These are phyloP conservation scores for Helotiales sp. DNA, from an alignment of 2,329 filamentous ascomycete species.

Conservation along the genomic window DNA sequence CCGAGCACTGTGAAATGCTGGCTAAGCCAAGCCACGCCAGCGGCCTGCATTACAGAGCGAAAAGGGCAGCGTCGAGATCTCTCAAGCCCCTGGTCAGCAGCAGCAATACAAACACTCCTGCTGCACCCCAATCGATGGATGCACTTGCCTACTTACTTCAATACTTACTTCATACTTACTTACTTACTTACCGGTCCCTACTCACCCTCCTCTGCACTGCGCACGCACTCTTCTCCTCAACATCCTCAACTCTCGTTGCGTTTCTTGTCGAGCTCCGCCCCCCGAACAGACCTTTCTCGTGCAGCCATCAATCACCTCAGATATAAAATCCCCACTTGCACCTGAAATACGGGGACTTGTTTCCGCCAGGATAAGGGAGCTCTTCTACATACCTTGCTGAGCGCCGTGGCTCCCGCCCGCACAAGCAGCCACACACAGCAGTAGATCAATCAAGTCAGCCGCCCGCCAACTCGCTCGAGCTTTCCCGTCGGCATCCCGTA, in stretches of 20 bases:
- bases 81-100: constrained; percentile 1
- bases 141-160: neutral
- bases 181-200: neutral
- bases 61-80: constrained; percentile 6
- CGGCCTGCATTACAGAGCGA: constrained; percentile 8
- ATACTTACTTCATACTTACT: constrained; percentile 1
- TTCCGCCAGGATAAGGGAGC: constrained; percentile 1
- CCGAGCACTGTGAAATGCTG: neutral
- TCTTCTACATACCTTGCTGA: neutral
- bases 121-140: neutral
- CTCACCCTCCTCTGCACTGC: neutral
- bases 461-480: constrained; percentile 1
- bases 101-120: constrained; percentile 1
- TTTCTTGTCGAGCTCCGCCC: constrained; percentile 13
- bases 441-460: constrained; percentile 2
- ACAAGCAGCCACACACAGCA: neutral
- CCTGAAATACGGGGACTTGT: constrained; percentile 8
- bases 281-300: constrained; percentile 12
- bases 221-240: neutral
- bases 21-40: constrained; percentile 6
- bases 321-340: constrained; percentile 7
- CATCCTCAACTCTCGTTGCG: constrained; percentile 2
- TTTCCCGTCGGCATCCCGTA: neutral
- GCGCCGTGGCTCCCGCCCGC: neutral
- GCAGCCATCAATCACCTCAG: neutral